Percentiles rank a stretch among this genome's conserved stretches.
These are phyloP conservation scores for Spathaspora gorwiae DNA, from an alignment of 805 yeast genomes.

Conservation along the genomic window DNA sequence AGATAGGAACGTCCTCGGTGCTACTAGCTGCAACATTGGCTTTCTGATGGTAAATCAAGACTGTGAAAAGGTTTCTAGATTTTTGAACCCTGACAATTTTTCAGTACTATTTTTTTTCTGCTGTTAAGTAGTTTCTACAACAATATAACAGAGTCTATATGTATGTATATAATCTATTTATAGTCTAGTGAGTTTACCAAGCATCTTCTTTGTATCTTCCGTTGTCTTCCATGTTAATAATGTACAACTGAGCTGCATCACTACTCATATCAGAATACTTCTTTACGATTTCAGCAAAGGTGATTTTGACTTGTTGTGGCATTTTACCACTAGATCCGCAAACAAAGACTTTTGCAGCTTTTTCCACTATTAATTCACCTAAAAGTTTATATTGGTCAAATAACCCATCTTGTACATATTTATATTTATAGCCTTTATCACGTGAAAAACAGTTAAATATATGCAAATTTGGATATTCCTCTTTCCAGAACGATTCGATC, in stretches of 20 bases:
- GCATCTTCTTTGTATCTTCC: constrained; percentile 82
- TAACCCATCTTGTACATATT: constrained; percentile 75
- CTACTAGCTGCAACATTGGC: constrained; percentile 1
- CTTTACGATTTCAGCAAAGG: constrained; percentile 59
- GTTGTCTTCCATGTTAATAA: constrained; percentile 55
- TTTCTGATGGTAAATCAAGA: not conserved
- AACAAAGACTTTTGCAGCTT: constrained; percentile 63
- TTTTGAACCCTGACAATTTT: not conserved
- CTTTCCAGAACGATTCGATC: constrained; percentile 53
- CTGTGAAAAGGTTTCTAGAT: not conserved
- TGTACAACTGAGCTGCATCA: constrained; percentile 45
- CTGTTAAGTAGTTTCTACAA: too few relatives aligned
- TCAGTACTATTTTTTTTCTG: not conserved
- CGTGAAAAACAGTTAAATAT: constrained; percentile 45
- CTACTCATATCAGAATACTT: constrained; percentile 40
- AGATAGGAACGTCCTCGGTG: not conserved
- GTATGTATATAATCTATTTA: not conserved
- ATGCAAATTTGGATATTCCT: constrained; percentile 21
- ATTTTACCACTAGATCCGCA: constrained; percentile 94
- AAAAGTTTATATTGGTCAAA: constrained; percentile 48
- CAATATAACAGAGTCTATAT: not conserved
- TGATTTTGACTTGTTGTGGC: constrained; percentile 87
- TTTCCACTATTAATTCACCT: constrained; percentile 47
- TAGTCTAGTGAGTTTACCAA: constrained; percentile 49
- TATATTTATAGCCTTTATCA: constrained; percentile 34